Conservation (phyloP, 2,329 filamentous ascomycete genomes). For the Lachnellula occidentalis region DNA sequence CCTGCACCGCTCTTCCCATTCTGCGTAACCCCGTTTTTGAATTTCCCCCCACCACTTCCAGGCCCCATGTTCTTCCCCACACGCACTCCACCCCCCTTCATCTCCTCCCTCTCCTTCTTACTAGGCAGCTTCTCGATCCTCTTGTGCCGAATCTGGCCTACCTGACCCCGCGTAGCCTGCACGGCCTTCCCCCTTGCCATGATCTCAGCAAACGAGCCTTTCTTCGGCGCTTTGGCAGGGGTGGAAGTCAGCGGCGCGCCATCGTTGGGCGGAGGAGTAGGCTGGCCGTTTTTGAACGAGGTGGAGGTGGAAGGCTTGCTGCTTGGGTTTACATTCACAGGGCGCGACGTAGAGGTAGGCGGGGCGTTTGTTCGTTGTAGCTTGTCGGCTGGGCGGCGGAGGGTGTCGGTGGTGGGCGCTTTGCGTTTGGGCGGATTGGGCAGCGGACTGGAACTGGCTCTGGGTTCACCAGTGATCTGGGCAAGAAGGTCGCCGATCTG, state of each 20-base stretch:
- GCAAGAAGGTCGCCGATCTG: slow-evolving; percentile 55
- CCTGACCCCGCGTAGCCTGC: slow-evolving; percentile 52
- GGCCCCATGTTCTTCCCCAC: slow-evolving; percentile 24
- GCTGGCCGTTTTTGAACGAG: slow-evolving; percentile 23
- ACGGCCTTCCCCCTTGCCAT: slow-evolving; percentile 66
- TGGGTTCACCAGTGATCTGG: slow-evolving; percentile 52
- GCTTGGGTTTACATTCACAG: slow-evolving; percentile 10
- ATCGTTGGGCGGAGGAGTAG: slow-evolving; percentile 20
- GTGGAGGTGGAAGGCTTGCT: slow-evolving; percentile 2
- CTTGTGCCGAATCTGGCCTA: slow-evolving; percentile 72
- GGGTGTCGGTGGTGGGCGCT: slow-evolving; percentile 43
- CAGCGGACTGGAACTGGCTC: slow-evolving; percentile 26
- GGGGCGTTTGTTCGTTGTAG: slow-evolving; percentile 32
- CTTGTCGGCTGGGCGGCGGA: slow-evolving; percentile 39
- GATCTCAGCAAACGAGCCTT: slow-evolving; percentile 69
- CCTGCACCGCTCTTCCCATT: slow-evolving; percentile 7
- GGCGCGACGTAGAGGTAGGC: slow-evolving; percentile 21
- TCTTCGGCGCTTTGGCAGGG: slow-evolving; percentile 49
- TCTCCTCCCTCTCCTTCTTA: slow-evolving; percentile 42
- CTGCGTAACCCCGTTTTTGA: slow-evolving; percentile 11
- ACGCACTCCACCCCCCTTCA: slow-evolving; percentile 22
- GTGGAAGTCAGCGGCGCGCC: slow-evolving; percentile 8
- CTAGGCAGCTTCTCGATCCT: slow-evolving; percentile 58
- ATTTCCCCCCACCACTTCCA: slow-evolving; percentile 19
- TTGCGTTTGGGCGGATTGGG: slow-evolving; percentile 48